Percentiles rank a stretch among this genome's conserved stretches.
Conservation (phyloP, 768 basidiomycete species). For the Calocera viscosa region DNA sequence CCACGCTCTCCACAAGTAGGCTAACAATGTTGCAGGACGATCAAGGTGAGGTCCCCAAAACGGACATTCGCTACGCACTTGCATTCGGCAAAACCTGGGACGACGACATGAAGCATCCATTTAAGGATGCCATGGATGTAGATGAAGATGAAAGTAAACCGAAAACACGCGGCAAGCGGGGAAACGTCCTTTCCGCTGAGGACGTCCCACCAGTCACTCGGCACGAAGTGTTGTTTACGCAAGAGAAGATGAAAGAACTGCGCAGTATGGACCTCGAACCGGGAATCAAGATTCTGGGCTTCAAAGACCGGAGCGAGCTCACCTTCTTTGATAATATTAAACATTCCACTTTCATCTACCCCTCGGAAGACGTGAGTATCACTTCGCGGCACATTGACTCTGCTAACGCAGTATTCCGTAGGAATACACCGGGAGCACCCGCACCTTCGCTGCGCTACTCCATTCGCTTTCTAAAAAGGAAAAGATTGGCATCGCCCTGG, state of each 20-base stretch:
- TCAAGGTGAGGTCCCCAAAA: conserved; percentile 30
- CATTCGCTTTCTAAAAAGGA: conserved; percentile 69
- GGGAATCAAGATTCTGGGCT: conserved; percentile 82
- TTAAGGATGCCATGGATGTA: conserved; percentile 15
- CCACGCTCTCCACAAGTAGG: neutral
- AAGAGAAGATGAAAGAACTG: conserved; percentile 71
- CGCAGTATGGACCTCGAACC: conserved; percentile 69
- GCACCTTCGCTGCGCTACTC: conserved; percentile 80
- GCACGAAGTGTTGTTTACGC: conserved; percentile 63
- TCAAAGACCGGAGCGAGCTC: conserved; percentile 60
- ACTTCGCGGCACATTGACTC: no score
- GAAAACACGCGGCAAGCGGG: conserved; percentile 8
- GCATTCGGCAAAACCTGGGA: conserved; percentile 28
- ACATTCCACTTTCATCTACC: conserved; percentile 83
- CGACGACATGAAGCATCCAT: conserved; percentile 4
- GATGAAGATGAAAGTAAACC: conserved; percentile 14
- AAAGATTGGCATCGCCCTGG: conserved; percentile 67
- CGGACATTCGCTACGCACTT: conserved; percentile 32
- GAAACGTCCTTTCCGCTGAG: conserved; percentile 13
- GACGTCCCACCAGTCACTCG: neutral
- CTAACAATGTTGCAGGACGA: conserved; percentile 22
- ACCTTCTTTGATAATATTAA: conserved; percentile 82
- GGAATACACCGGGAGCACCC: conserved; percentile 79
- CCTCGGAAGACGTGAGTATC: conserved; percentile 76
- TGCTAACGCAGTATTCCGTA: conserved; percentile 25